A percentile compares a stretch with the other conserved stretches of the same genome.
Conservation (phyloP, 257 asterid species). For the Nicotiana noctiflora region DNA sequence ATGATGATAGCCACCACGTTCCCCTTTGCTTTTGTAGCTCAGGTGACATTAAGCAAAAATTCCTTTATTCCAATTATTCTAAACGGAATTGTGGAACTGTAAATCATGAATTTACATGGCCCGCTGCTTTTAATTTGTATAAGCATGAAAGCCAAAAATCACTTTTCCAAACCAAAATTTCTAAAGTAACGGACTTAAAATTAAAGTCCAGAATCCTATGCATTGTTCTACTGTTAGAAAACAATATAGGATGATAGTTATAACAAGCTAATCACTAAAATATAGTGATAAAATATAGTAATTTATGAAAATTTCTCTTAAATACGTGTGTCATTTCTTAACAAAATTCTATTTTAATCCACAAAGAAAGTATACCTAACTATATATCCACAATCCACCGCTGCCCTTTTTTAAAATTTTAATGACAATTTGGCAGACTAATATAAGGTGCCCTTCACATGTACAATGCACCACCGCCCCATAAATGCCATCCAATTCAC, state of each 20-base stretch:
- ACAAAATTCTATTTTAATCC: background rate
- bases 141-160: background rate
- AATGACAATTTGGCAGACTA: background rate
- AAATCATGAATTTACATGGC: background rate
- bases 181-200: background rate
- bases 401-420: background rate
- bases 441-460: background rate
- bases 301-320: too few relatives aligned
- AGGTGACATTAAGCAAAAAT: background rate
- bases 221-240: background rate
- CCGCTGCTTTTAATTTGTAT: background rate
- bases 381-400: background rate
- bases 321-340: background rate
- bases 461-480: slow-evolving; percentile 2
- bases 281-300: too few relatives aligned
- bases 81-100: background rate
- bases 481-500: background rate
- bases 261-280: too few relatives aligned
- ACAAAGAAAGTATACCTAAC: background rate
- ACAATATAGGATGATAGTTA: background rate
- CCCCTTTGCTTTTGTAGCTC: background rate
- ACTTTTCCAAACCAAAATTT: background rate
- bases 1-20: background rate
- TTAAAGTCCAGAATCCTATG: background rate
- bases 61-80: background rate